phyloP scores from a whole-genome alignment of 2,329 filamentous ascomycete genomes.

The Xylaria polymorpha region DNA sequence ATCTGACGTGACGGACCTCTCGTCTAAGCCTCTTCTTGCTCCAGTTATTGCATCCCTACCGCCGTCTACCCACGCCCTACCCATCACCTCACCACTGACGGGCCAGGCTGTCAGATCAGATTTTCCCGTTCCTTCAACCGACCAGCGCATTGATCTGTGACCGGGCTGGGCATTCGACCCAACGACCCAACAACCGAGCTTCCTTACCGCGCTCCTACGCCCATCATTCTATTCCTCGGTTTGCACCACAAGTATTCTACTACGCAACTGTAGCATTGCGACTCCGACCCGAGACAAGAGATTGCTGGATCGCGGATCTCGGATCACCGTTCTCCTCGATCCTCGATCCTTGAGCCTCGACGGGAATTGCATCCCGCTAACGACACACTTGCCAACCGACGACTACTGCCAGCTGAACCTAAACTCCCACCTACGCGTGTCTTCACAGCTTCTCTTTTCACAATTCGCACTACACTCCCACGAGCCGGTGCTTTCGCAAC shows the following conservation, averaged over 20 bases:
- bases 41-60: slow-evolving; percentile 33
- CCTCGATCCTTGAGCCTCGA: slow-evolving; percentile 5
- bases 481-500: slow-evolving; percentile 9
- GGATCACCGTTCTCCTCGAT: background rate
- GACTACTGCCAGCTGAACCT: slow-evolving; percentile 1
- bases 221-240: background rate
- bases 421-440: slow-evolving; percentile 6
- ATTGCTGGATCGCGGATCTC: background rate
- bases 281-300: slow-evolving; percentile 17
- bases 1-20: slow-evolving; percentile 12
- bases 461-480: background rate
- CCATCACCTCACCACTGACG: background rate
- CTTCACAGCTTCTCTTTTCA: background rate
- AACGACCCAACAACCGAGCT: slow-evolving; percentile 17
- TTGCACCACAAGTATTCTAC: background rate
- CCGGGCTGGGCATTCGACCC: slow-evolving; percentile 10
- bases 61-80: background rate
- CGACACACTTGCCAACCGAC: slow-evolving; percentile 9
- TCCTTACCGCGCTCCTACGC: background rate
- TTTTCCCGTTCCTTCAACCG: slow-evolving; percentile 23
- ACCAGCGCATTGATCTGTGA: slow-evolving; percentile 2
- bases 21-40: slow-evolving; percentile 26
- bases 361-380: slow-evolving; percentile 18
- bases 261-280: background rate
- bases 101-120: slow-evolving; percentile 22